These are phyloP conservation scores for Sophora flavescens DNA, from an alignment of 306 rosid genomes.

Conservation along the genomic window DNA sequence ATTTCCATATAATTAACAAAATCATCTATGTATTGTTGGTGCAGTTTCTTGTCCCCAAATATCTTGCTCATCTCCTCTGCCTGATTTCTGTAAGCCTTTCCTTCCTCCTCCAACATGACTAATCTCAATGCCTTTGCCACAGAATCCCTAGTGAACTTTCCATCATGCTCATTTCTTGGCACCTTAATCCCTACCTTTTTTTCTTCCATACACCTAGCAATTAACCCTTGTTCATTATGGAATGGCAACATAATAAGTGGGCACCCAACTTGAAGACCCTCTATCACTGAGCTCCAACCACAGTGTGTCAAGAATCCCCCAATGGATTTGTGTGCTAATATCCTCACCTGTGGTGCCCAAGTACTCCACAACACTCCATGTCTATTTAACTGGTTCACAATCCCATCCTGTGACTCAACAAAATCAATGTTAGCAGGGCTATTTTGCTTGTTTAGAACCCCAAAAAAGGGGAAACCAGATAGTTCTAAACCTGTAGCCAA, in stretches of 20 bases:
- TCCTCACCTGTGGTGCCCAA: conserved; percentile 49
- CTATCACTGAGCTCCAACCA: conserved; percentile 52
- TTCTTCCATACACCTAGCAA: conserved; percentile 44
- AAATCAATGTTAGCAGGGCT: background rate
- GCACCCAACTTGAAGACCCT: conserved; percentile 26
- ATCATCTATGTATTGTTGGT: conserved; percentile 38
- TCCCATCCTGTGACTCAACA: conserved; percentile 18
- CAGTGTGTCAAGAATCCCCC: conserved; percentile 51
- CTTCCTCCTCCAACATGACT: conserved; percentile 50
- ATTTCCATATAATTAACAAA: conserved; percentile 41
- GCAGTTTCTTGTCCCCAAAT: conserved; percentile 28
- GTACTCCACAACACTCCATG: conserved; percentile 31
- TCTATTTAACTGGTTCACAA: conserved; percentile 7
- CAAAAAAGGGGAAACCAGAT: background rate
- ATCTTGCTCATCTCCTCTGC: conserved; percentile 44
- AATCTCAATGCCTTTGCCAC: conserved; percentile 45
- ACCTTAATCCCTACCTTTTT: conserved; percentile 45
- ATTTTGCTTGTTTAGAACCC: conserved; percentile 7
- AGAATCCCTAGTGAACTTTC: conserved; percentile 40
- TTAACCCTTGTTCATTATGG: background rate
- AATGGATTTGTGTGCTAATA: conserved; percentile 41
- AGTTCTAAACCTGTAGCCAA: conserved; percentile 48
- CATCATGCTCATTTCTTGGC: conserved; percentile 47
- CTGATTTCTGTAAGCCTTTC: conserved; percentile 44
- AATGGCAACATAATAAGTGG: conserved; percentile 45